A percentile compares a stretch with the other conserved stretches of the same genome.
phyloP scores from a whole-genome alignment of 805 yeast species.

The Brettanomyces anomalus region DNA sequence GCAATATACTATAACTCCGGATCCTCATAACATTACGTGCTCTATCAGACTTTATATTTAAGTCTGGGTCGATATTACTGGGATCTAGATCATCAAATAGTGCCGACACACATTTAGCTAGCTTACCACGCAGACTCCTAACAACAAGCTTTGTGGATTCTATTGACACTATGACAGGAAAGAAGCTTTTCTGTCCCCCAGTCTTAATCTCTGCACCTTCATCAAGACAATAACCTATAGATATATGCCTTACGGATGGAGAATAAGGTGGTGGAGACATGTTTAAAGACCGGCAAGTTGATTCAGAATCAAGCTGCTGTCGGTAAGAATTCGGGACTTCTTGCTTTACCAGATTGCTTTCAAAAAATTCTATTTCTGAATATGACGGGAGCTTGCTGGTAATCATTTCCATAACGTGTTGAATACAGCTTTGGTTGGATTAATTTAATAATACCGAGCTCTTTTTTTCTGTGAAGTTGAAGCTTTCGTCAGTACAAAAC shows the following conservation, averaged over 20 bases:
- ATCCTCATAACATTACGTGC: neutral
- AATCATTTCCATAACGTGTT: too few relatives aligned
- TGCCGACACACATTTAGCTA: constrained; percentile 10
- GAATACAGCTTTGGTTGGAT: too few relatives aligned
- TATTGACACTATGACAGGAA: constrained; percentile 22
- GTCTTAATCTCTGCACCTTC: constrained; percentile 6
- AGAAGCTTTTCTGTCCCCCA: constrained; percentile 2
- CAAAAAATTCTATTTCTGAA: too few relatives aligned
- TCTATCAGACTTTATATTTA: constrained; percentile 17
- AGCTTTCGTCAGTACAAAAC: too few relatives aligned
- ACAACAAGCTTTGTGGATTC: constrained; percentile 26
- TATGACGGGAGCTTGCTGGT: too few relatives aligned
- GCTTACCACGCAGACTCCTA: constrained; percentile 11
- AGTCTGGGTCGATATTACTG: constrained; percentile 18
- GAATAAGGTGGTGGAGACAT: constrained; percentile 15
- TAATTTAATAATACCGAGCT: too few relatives aligned
- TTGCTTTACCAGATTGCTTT: too few relatives aligned
- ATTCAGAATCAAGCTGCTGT: too few relatives aligned
- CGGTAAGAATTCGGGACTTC: too few relatives aligned
- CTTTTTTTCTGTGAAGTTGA: too few relatives aligned
- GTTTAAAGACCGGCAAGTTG: neutral
- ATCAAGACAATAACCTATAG: constrained; percentile 13
- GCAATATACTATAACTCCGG: neutral
- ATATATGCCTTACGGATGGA: constrained; percentile 19
- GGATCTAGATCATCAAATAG: constrained; percentile 17